A percentile compares a stretch with the other conserved stretches of the same genome.
Evolutionary conservation across 2,329 filamentous ascomycete genomes (phyloP).

Genomic region (Triangularia setosa): DNA sequence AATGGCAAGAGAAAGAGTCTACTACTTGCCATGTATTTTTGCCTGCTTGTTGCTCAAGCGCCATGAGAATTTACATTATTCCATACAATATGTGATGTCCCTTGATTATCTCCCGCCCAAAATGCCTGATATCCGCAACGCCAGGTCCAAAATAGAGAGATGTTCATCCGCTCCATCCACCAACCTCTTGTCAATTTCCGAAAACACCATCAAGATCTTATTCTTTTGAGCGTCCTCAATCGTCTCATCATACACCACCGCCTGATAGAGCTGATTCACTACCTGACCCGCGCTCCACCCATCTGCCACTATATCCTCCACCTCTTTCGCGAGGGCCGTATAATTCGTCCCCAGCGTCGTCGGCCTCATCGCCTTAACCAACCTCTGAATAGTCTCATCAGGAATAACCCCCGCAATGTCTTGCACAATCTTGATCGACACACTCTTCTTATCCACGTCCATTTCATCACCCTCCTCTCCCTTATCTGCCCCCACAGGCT

Average conservation of each 20-base stretch:
- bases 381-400: conserved; percentile 61
- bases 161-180: conserved; percentile 96
- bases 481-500: conserved; percentile 50
- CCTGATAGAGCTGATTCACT: conserved; percentile 73
- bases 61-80: conserved; percentile 8
- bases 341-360: conserved; percentile 63
- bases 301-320: conserved; percentile 90
- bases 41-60: conserved; percentile 8
- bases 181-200: conserved; percentile 88
- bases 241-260: conserved; percentile 76
- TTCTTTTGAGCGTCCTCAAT: conserved; percentile 86
- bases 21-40: background rate
- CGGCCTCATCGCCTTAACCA: conserved; percentile 75
- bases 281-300: conserved; percentile 95
- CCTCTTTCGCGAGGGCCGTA: conserved; percentile 68
- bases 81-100: conserved; percentile 1
- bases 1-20: background rate
- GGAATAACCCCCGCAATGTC: conserved; percentile 97
- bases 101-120: conserved; percentile 45
- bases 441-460: conserved; percentile 54
- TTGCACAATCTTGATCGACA: conserved; percentile 78
- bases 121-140: conserved; percentile 74
- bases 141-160: conserved; percentile 80
- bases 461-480: conserved; percentile 55
- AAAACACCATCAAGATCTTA: conserved; percentile 83